Conservation (phyloP, 108 stramenopile genomes). For the Stephanodiscus triporus region DNA sequence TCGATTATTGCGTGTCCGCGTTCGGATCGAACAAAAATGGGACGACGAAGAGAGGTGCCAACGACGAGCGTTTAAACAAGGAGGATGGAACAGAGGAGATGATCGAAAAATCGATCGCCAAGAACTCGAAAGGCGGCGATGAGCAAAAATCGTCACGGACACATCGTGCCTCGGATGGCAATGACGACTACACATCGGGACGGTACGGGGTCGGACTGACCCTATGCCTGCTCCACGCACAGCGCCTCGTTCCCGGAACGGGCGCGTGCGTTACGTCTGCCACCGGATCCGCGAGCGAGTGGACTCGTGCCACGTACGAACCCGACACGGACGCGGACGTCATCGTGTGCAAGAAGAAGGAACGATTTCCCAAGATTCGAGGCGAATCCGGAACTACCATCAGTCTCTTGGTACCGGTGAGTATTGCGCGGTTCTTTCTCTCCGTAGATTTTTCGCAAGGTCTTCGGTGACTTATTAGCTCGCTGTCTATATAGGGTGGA, state of each 20-base stretch:
- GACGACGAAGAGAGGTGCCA: slow-evolving; percentile 2
- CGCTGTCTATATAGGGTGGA: slow-evolving; percentile 63
- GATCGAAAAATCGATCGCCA: background rate
- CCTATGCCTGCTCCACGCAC: slow-evolving; percentile 82
- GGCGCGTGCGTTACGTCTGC: slow-evolving; percentile 70
- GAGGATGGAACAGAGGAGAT: background rate
- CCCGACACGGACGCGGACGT: slow-evolving; percentile 72
- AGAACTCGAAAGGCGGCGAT: background rate
- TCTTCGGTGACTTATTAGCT: slow-evolving; percentile 10
- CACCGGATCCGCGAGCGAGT: slow-evolving; percentile 42
- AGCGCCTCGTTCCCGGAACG: slow-evolving; percentile 78
- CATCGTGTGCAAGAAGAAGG: slow-evolving; percentile 53
- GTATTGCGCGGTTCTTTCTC: slow-evolving; percentile 33
- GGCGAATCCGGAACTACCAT: slow-evolving; percentile 76
- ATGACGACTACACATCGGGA: slow-evolving; percentile 39
- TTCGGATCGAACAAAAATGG: slow-evolving; percentile 75
- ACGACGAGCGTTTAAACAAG: background rate
- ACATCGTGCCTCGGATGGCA: background rate
- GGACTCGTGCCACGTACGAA: slow-evolving; percentile 57
- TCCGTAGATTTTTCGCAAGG: no score
- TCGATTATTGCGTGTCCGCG: slow-evolving; percentile 78
- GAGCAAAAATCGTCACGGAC: background rate
- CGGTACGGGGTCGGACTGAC: slow-evolving; percentile 47
- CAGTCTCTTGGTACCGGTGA: slow-evolving; percentile 79
- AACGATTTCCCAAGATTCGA: slow-evolving; percentile 34